phyloP scores from a whole-genome alignment of 352 stramenopile genomes.

The Pythium insidiosum region DNA sequence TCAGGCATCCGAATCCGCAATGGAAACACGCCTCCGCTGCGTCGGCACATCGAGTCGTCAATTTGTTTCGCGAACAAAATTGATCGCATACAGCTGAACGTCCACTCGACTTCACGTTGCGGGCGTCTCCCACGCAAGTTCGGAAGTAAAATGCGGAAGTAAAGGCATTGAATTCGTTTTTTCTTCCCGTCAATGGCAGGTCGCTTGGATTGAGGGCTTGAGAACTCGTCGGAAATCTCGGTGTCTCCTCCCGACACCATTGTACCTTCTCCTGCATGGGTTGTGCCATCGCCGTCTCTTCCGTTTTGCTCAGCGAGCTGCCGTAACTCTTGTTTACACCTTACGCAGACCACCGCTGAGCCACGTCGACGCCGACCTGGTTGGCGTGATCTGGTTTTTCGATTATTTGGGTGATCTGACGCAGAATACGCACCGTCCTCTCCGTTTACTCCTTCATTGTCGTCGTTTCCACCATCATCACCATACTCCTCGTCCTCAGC shows the following conservation, averaged over 20 bases:
- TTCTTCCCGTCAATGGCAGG: conserved; percentile 8
- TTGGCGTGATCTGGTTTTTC: not conserved
- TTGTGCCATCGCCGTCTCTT: too few species aligned
- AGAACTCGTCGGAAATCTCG: too few species aligned
- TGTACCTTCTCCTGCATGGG: too few species aligned
- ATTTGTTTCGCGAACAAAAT: conserved; percentile 87
- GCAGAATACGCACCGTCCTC: too few species aligned
- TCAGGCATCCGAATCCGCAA: conserved; percentile 86
- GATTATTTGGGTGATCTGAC: too few species aligned
- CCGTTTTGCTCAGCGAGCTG: too few species aligned
- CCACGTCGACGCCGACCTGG: not conserved
- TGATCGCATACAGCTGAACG: conserved; percentile 84
- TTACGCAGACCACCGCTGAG: conserved; percentile 30
- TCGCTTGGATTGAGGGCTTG: too few species aligned
- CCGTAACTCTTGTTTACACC: conserved; percentile 51
- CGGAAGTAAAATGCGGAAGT: conserved; percentile 87
- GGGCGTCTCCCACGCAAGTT: conserved; percentile 82
- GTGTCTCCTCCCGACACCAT: too few species aligned
- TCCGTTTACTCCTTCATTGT: not conserved
- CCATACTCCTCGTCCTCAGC: conserved; percentile 32
- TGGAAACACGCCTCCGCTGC: conserved; percentile 30
- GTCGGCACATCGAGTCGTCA: conserved; percentile 67
- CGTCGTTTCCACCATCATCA: conserved; percentile 10
- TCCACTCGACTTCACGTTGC: conserved; percentile 72
- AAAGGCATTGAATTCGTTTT: conserved; percentile 73